A percentile compares a stretch with the other conserved stretches of the same genome.
Evolutionary conservation across 1,139 yeast genomes (phyloP).

Genomic region (Suhomyces bribrorum): DNA sequence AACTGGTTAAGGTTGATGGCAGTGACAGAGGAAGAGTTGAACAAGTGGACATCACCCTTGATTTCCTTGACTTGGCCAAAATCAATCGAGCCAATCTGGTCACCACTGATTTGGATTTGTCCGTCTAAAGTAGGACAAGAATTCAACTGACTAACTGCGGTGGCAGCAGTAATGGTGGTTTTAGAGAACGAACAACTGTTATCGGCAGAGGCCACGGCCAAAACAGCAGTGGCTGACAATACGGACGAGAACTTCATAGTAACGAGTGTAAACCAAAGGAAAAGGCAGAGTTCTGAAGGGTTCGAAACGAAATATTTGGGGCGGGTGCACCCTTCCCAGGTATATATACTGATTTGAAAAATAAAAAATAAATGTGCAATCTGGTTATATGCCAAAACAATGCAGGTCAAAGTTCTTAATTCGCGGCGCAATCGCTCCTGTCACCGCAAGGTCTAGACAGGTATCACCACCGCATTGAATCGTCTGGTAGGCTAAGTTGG

Average conservation of each 20-base stretch:
- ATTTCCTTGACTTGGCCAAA: constrained; percentile 37
- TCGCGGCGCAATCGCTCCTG: constrained; percentile 3
- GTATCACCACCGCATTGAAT: too few species aligned
- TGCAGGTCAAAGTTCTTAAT: constrained; percentile 6
- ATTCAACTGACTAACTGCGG: constrained; percentile 36
- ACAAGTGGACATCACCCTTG: constrained; percentile 35
- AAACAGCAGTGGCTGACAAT: constrained; percentile 16
- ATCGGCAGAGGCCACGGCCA: constrained; percentile 17
- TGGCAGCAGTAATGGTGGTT: constrained; percentile 42
- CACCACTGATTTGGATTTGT: constrained; percentile 41
- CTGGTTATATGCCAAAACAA: constrained; percentile 1
- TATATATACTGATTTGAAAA: too few species aligned
- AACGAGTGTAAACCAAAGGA: constrained; percentile 20
- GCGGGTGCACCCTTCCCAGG: too few species aligned
- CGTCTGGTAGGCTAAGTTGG: too few species aligned
- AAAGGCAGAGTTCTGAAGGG: constrained; percentile 2
- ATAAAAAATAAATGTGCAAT: constrained; percentile 1
- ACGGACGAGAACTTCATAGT: constrained; percentile 21
- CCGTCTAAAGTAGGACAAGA: constrained; percentile 48
- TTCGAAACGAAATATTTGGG: not conserved
- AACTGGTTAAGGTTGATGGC: constrained; percentile 35
- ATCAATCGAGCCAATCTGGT: constrained; percentile 35
- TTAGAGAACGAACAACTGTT: constrained; percentile 39
- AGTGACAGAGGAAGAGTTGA: constrained; percentile 45
- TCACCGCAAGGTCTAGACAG: not conserved